Percentiles rank a stretch among this genome's conserved stretches.
phyloP scores from a whole-genome alignment of 2,329 filamentous ascomycete species.

The Bipolaris cookei region DNA sequence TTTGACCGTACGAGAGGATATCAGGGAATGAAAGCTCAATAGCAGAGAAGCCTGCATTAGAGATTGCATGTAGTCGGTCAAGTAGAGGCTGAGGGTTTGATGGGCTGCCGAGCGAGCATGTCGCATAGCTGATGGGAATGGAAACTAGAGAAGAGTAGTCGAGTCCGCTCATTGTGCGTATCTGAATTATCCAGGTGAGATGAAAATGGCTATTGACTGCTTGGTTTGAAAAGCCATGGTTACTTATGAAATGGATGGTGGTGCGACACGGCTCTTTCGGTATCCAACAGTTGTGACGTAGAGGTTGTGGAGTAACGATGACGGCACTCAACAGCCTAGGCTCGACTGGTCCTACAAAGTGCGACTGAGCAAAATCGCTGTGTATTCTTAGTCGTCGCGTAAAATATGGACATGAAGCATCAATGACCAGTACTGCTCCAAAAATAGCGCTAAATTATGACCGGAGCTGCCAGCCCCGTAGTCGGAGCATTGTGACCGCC shows the following conservation, averaged over 20 bases:
- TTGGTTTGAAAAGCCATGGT: neutral
- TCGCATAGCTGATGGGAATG: slow-evolving; percentile 62
- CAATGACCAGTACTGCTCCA: too few relatives aligned
- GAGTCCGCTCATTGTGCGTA: slow-evolving; percentile 40
- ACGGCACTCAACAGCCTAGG: slow-evolving; percentile 8
- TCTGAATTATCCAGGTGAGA: neutral
- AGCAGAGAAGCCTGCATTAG: slow-evolving; percentile 68
- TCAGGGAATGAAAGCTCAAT: slow-evolving; percentile 80
- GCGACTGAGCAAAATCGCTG: too few relatives aligned
- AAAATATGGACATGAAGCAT: neutral
- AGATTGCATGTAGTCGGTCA: slow-evolving; percentile 67
- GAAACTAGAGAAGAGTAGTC: slow-evolving; percentile 44
- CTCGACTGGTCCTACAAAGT: neutral
- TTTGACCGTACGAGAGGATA: slow-evolving; percentile 66
- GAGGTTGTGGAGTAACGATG: slow-evolving; percentile 23
- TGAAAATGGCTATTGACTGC: neutral
- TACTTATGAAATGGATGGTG: slow-evolving; percentile 3
- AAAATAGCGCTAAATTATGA: too few relatives aligned
- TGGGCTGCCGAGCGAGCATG: slow-evolving; percentile 60
- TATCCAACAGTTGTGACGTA: slow-evolving; percentile 35
- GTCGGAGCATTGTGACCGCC: too few relatives aligned
- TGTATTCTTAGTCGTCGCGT: too few relatives aligned
- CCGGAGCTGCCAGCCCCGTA: too few relatives aligned
- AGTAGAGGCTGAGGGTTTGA: slow-evolving; percentile 58
- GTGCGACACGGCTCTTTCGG: slow-evolving; percentile 11